phyloP scores from a whole-genome alignment of 169 alveolate species.

The Ophryocystis elektroscirrha region DNA sequence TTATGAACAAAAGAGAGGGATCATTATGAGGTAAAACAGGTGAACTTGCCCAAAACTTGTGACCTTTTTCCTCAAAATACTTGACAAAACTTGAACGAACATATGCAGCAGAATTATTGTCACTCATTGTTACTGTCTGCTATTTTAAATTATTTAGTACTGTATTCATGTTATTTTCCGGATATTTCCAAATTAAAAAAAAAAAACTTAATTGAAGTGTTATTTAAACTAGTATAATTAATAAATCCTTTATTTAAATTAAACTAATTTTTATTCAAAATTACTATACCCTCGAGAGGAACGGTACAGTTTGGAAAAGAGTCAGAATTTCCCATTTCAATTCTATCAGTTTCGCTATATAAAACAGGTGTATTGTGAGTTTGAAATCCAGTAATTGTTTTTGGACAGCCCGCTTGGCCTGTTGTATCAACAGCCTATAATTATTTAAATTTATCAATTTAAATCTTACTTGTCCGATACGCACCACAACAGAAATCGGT shows the following conservation, averaged over 20 bases:
- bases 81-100: conserved; percentile 25
- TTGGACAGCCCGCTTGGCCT: conserved; percentile 85
- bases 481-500: conserved; percentile 55
- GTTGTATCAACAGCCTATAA: conserved; percentile 72
- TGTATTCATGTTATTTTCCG: too few relatives aligned
- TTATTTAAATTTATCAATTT: conserved; percentile 12
- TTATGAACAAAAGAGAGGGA: conserved; percentile 63
- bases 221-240: background rate
- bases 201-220: too few relatives aligned
- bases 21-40: conserved; percentile 65
- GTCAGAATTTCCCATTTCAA: background rate
- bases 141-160: too few relatives aligned
- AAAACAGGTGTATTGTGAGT: conserved; percentile 93
- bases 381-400: conserved; percentile 90
- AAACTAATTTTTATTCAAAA: background rate
- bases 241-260: background rate
- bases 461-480: conserved; percentile 71
- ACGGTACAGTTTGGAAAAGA: background rate
- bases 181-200: too few relatives aligned
- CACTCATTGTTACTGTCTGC: too few relatives aligned
- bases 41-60: conserved; percentile 40
- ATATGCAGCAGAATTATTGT: background rate
- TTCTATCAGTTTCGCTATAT: conserved; percentile 8
- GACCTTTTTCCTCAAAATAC: conserved; percentile 35
- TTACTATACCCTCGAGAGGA: background rate